Evolutionary conservation across 805 yeast species (phyloP).

Genomic region (Metschnikowia shivogae): DNA sequence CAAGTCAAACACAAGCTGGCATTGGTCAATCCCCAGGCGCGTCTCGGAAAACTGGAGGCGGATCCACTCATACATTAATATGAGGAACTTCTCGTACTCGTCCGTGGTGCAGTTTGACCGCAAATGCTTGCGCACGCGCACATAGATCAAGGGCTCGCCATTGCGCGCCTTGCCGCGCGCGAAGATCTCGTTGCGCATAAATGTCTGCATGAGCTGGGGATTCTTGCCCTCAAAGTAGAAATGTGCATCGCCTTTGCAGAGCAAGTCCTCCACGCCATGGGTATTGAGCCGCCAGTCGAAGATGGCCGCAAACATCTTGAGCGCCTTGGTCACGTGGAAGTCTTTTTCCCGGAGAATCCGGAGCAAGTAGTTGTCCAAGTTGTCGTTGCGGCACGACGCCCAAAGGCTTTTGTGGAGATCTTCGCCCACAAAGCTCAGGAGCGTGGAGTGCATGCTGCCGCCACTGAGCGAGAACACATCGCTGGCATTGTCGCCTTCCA

Average conservation of each 20-base stretch:
- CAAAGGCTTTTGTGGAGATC: conserved; percentile 14
- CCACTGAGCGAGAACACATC: conserved; percentile 8
- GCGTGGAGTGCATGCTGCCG: conserved; percentile 4
- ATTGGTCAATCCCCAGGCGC: conserved; percentile 7
- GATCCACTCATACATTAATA: conserved; percentile 10
- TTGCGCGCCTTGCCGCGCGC: conserved; percentile 6
- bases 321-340: conserved; percentile 5
- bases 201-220: conserved; percentile 4
- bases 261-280: conserved; percentile 7
- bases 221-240: conserved; percentile 3
- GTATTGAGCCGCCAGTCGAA: conserved; percentile 12
- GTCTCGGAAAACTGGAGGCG: conserved; percentile 8
- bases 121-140: conserved; percentile 7
- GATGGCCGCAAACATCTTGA: conserved; percentile 9
- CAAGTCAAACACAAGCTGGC: conserved; percentile 12
- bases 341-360: conserved; percentile 8
- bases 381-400: conserved; percentile 11
- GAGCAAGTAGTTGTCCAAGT: conserved; percentile 10
- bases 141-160: conserved; percentile 7
- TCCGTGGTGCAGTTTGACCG: conserved; percentile 7
- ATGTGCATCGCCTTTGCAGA: conserved; percentile 10
- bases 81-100: conserved; percentile 8
- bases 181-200: conserved; percentile 8
- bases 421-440: conserved; percentile 8
- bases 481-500: background rate